Conservation (phyloP, 2,329 filamentous ascomycete genomes). For the Pseudocercospora musae region DNA sequence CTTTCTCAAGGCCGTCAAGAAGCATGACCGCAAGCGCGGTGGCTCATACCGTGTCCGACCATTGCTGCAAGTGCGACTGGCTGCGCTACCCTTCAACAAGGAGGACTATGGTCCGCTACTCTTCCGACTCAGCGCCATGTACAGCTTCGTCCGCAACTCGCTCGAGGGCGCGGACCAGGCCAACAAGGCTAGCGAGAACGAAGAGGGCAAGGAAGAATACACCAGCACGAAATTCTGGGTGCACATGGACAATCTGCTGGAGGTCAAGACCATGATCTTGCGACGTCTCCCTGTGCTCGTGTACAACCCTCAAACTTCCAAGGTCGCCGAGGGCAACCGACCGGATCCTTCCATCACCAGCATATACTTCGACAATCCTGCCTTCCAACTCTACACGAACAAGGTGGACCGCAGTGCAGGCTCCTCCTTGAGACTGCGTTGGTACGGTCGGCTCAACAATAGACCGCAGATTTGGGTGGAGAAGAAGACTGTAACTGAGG, state of each 20-base stretch:
- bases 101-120: slow-evolving; percentile 89
- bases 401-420: slow-evolving; percentile 79
- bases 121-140: slow-evolving; percentile 88
- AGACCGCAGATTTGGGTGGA: slow-evolving; percentile 81
- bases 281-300: slow-evolving; percentile 86
- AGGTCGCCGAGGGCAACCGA: slow-evolving; percentile 73
- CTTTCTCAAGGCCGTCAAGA: slow-evolving; percentile 97
- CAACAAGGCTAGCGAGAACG: slow-evolving; percentile 19
- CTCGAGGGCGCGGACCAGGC: slow-evolving; percentile 55
- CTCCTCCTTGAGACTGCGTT: slow-evolving; percentile 79
- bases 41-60: slow-evolving; percentile 83
- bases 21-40: slow-evolving; percentile 92
- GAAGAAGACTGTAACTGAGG: slow-evolving; percentile 79
- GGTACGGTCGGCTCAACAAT: slow-evolving; percentile 80
- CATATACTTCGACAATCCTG: slow-evolving; percentile 87
- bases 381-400: slow-evolving; percentile 79
- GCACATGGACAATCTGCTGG: slow-evolving; percentile 88
- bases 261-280: slow-evolving; percentile 94
- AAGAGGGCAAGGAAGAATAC: slow-evolving; percentile 31
- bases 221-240: slow-evolving; percentile 66
- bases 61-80: slow-evolving; percentile 83
- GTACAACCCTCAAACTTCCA: slow-evolving; percentile 83
- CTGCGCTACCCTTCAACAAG: slow-evolving; percentile 89
- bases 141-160: slow-evolving; percentile 86
- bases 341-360: slow-evolving; percentile 88